phyloP scores from a whole-genome alignment of 257 asterid species.

The Rehmannia glutinosa region DNA sequence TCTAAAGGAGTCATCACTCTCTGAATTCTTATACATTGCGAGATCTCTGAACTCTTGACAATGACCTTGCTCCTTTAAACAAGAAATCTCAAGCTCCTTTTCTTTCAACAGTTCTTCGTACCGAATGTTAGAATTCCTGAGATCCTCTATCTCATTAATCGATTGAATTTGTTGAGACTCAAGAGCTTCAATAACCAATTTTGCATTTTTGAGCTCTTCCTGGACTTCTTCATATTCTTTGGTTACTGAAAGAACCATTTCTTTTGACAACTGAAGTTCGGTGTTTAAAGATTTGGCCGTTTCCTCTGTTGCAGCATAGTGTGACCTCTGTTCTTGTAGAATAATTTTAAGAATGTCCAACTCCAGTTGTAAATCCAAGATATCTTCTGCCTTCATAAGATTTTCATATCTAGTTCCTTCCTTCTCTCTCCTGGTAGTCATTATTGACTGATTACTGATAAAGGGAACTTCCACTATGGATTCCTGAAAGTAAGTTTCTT shows the following conservation, averaged over 20 bases:
- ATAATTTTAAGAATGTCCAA: constrained; percentile 76
- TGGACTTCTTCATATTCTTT: constrained; percentile 44
- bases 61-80: constrained; percentile 37
- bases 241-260: constrained; percentile 37
- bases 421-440: constrained; percentile 27
- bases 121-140: constrained; percentile 39
- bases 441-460: constrained; percentile 26
- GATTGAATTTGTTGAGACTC: constrained; percentile 71
- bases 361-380: constrained; percentile 82
- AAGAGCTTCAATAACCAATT: constrained; percentile 80
- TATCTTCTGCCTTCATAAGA: constrained; percentile 36
- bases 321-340: constrained; percentile 75
- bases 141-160: constrained; percentile 70
- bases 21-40: constrained; percentile 29
- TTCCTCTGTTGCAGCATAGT: constrained; percentile 46
- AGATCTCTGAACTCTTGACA: constrained; percentile 40
- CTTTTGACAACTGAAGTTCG: constrained; percentile 62
- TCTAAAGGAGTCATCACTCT: constrained; percentile 50
- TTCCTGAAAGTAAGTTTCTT: constrained; percentile 51
- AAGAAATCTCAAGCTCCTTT: constrained; percentile 59
- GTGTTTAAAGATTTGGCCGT: constrained; percentile 37
- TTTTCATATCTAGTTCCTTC: constrained; percentile 25
- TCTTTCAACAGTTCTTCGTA: constrained; percentile 43
- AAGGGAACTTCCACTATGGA: constrained; percentile 59
- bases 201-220: constrained; percentile 57